Conservation (phyloP, 2,329 filamentous ascomycete genomes). For the Pseudogymnoascus sp. region DNA sequence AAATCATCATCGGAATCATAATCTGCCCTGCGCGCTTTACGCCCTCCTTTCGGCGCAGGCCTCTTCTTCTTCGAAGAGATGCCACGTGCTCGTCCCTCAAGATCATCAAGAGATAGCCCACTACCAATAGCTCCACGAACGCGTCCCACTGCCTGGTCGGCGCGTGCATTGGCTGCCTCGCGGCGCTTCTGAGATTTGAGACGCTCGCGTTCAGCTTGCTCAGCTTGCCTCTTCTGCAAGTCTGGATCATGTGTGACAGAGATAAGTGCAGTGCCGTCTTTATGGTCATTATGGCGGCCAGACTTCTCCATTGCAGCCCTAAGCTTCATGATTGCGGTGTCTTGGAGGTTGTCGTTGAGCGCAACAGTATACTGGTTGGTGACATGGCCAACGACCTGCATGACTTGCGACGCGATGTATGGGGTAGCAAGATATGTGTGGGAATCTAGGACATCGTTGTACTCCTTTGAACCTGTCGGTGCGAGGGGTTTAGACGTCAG, state of each 20-base stretch:
- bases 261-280: constrained; percentile 57
- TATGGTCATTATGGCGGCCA: constrained; percentile 41
- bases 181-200: constrained; percentile 55
- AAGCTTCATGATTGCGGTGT: constrained; percentile 61
- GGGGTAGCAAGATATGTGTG: constrained; percentile 71
- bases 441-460: constrained; percentile 59
- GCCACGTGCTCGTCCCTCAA: constrained; percentile 50
- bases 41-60: constrained; percentile 39
- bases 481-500: constrained; percentile 62
- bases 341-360: constrained; percentile 57
- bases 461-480: constrained; percentile 46
- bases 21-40: constrained; percentile 50
- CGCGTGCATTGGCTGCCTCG: constrained; percentile 58
- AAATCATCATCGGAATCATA: constrained; percentile 73
- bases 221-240: constrained; percentile 63
- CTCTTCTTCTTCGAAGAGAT: constrained; percentile 37
- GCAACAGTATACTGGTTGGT: constrained; percentile 62
- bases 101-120: constrained; percentile 57
- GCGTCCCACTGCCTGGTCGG: constrained; percentile 46
- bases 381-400: constrained; percentile 68
- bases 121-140: constrained; percentile 37
- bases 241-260: constrained; percentile 66
- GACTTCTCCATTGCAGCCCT: constrained; percentile 55
- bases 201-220: constrained; percentile 65
- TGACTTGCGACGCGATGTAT: constrained; percentile 55